phyloP scores from a whole-genome alignment of 2,329 filamentous ascomycete genomes.

The Ascocoryne sarcoides region DNA sequence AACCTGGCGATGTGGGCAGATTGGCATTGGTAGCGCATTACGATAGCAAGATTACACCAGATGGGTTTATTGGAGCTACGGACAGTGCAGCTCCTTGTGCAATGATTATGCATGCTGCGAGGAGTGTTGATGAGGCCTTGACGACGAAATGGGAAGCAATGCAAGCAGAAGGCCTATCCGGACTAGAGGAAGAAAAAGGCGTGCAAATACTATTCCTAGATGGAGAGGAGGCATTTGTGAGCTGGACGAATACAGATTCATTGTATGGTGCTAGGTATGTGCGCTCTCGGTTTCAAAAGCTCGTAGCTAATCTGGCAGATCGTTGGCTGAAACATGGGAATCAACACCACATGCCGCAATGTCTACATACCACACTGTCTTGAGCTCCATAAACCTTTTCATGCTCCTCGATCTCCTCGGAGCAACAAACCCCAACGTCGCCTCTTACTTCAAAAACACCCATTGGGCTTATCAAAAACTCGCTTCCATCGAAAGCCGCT shows the following conservation, averaged over 20 bases:
- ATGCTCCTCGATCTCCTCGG: conserved; percentile 88
- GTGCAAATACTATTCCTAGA: conserved; percentile 87
- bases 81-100: conserved; percentile 94
- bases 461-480: conserved; percentile 87
- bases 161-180: conserved; percentile 46
- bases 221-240: conserved; percentile 83
- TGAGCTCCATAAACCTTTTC: conserved; percentile 79
- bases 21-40: conserved; percentile 91
- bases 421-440: conserved; percentile 55
- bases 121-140: conserved; percentile 70
- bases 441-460: conserved; percentile 81
- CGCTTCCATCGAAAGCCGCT: conserved; percentile 62
- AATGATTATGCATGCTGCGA: conserved; percentile 79
- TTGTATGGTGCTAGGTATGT: conserved; percentile 75
- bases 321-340: conserved; percentile 80
- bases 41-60: conserved; percentile 71
- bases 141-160: conserved; percentile 75
- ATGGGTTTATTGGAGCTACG: conserved; percentile 86
- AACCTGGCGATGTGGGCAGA: conserved; percentile 64
- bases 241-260: conserved; percentile 74
- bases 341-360: conserved; percentile 55
- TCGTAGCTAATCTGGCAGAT: conserved; percentile 27
- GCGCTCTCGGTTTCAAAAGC: background rate
- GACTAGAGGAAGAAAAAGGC: conserved; percentile 67
- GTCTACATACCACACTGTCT: conserved; percentile 64